Evolutionary conservation across 2,329 filamentous ascomycete genomes (phyloP), one percentile per base, ranked within the genome.

Genomic region (Chalara sp.): DNA sequence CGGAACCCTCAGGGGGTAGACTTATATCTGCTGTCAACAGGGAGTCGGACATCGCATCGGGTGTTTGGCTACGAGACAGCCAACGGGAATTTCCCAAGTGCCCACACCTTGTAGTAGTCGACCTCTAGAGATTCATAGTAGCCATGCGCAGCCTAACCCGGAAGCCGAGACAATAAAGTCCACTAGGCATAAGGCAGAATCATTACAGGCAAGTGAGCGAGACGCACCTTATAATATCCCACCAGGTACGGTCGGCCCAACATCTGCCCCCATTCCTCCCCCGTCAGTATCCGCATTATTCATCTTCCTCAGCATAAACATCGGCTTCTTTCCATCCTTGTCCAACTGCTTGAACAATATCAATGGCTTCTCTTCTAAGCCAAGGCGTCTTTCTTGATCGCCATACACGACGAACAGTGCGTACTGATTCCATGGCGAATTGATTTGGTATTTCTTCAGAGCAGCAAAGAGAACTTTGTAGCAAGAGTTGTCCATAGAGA

Each of bases 391-490:
- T 72, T 99, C 93, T 69, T 97, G 89, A 63, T 97, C 91, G n/a
- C 93, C 93, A 62, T 96, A 95, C 4, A 99, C 92, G 66, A 99
- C 97, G 65, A 96, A 99, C 32, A 99, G 74, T 1, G 92, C 92
- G 66, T 99, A 99, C 65, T 96, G 89, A 60, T 95, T 88, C 87
- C 90, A 96, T 47, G 96, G 92, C 28, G 91, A 91, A 59, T 95
- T 92, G 72, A 99, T 99, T 65, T 97, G 93, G 72, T 99, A 99
- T 68, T 96, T 96, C 67, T 95, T 95, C n/a, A 99, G 79, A 2
- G 93, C 93, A 12, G 95, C 92, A 1, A 93, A 93, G 1, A 99
- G 77, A 31, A 99, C 93, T 67, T 96, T 96, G 73, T 96, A 87
- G 72, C 93, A 99, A 3, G 93, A 92, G 6, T 58, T 46, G 8